Base-by-base conservation (phyloP, 441 rosid species). In the Adansonia grandidieri region DNA sequence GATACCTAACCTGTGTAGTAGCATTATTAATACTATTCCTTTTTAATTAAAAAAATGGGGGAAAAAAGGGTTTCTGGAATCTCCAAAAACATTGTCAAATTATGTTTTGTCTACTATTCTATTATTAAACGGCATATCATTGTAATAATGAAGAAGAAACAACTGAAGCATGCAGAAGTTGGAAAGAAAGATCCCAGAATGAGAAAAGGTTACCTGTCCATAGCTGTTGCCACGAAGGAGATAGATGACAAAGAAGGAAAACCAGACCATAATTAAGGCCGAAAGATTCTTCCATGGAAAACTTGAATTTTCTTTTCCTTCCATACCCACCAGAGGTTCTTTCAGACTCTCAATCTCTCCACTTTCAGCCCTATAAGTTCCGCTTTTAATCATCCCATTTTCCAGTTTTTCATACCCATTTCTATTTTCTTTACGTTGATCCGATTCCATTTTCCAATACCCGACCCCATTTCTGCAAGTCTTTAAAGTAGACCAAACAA, bases 401-500 rank as follows among this genome's bases (percentile, higher is more conserved):
- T 85, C 94, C 37, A 88, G 56, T 32, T 79, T 82, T 71, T 73
- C 87, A 65, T 67, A 61, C 28, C 76, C 83, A 65, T 70, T 80
- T n/a, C 86, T 82, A 17, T 57, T 82, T 22, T 74, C 88, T 17
- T 45, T 9, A 48, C 24, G 63, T 76, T 48, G n/a, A 14, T 86
- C 90, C 2, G 99, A 83, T 76, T 95, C 98, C 76, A 84, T 68
- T 15, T 76, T 88, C 99, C 99, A 93, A 45, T 75, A 79, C 69
- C 32, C 63, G 32, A 92, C 72, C 1, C 96, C 99, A 45, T 84
- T 93, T 62, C 76, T 83, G 62, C 93, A 92, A 0, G 99, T 93
- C 84, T 89, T 91, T 24, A 86, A 69, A 47, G 98, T 95, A 65
- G 91, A 91, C 94, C 94, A 95, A 58, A 89, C 91, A n/a, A 93